A percentile compares a stretch with the other conserved stretches of the same genome.
These are phyloP conservation scores for Argentina anserina DNA, from an alignment of 306 rosid genomes.

Conservation along the genomic window DNA sequence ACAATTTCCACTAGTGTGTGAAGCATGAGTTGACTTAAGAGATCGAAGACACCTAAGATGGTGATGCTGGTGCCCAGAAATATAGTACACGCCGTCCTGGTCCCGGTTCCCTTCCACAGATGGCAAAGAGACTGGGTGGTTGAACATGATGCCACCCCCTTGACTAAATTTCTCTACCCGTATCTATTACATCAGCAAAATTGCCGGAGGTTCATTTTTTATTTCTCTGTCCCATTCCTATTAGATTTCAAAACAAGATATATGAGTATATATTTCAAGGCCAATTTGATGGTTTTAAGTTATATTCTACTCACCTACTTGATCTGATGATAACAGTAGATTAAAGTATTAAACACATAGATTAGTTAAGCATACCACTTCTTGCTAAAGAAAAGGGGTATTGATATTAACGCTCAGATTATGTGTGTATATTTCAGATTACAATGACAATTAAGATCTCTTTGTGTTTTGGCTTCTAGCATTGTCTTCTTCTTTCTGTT, in stretches of 20 bases:
- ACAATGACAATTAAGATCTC: background rate
- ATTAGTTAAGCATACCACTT: background rate
- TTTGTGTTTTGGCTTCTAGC: background rate
- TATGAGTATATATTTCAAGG: background rate
- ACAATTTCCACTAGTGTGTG: background rate
- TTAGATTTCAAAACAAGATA: background rate
- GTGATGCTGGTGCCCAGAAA: background rate
- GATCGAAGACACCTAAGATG: background rate
- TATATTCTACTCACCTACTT: slow-evolving; percentile 3
- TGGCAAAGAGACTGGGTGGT: background rate
- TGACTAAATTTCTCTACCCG: background rate
- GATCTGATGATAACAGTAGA: background rate
- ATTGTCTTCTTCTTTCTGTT: background rate
- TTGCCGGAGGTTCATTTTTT: background rate
- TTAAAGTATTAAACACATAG: background rate
- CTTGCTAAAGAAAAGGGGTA: background rate
- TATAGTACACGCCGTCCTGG: background rate
- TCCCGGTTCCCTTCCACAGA: background rate
- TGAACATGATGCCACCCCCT: background rate
- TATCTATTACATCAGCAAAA: background rate
- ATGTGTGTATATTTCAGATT: background rate
- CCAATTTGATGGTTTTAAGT: background rate
- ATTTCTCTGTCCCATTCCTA: background rate
- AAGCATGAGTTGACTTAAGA: background rate
- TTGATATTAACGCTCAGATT: background rate